Conservation (phyloP, 805 yeast species). For the Vanderwaltozyma verrucispora region DNA sequence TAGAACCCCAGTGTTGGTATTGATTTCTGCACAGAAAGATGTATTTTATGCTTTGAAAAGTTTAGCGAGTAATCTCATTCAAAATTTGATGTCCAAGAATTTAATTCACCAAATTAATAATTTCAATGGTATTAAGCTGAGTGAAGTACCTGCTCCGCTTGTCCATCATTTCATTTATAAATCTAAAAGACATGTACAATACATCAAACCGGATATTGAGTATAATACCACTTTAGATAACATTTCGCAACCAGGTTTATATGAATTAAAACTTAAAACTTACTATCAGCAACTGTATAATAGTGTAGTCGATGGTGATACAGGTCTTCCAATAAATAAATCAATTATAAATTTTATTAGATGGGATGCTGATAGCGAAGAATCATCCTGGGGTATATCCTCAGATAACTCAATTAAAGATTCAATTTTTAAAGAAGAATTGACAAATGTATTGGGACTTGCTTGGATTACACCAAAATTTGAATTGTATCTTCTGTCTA, state of each 20-base stretch:
- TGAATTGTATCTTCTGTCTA: constrained; percentile 47
- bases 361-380: constrained; percentile 24
- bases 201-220: constrained; percentile 10
- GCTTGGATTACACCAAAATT: constrained; percentile 50
- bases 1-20: constrained; percentile 34
- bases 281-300: constrained; percentile 22
- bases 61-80: constrained; percentile 43
- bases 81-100: background rate
- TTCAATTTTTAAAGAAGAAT: constrained; percentile 12
- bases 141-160: constrained; percentile 44
- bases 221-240: background rate
- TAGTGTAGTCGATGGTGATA: constrained; percentile 16
- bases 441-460: constrained; percentile 30
- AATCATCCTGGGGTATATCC: background rate
- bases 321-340: constrained; percentile 22
- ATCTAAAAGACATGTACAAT: constrained; percentile 51
- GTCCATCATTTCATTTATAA: constrained; percentile 78
- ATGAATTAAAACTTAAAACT: constrained; percentile 17
- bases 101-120: background rate
- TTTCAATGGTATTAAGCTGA: constrained; percentile 31
- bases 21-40: constrained; percentile 53
- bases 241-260: no score
- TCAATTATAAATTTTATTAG: constrained; percentile 38
- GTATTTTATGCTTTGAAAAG: constrained; percentile 67
- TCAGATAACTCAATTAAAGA: background rate